Evolutionary conservation across 495 filamentous ascomycete genomes (phyloP).

Genomic region (Hypoxylon crocopeplum): DNA sequence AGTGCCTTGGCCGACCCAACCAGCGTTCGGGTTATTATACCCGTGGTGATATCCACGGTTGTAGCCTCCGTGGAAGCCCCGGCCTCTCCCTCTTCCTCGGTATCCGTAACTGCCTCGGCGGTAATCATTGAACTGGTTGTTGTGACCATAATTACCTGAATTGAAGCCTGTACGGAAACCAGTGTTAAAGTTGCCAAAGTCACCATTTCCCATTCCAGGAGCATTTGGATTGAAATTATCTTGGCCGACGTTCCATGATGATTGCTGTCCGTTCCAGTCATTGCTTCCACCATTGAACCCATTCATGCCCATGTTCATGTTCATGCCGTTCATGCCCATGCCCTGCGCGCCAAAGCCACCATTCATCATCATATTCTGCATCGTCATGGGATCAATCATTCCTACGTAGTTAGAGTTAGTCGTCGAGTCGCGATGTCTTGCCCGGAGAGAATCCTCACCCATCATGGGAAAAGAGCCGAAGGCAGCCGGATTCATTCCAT

Average conservation of each 20-base stretch:
- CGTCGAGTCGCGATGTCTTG: not conserved
- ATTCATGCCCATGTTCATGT: conserved; percentile 86
- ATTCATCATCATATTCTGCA: conserved; percentile 85
- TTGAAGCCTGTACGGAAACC: conserved; percentile 67
- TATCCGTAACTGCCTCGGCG: conserved; percentile 62
- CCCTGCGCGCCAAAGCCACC: conserved; percentile 78
- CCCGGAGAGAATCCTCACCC: conserved; percentile 65
- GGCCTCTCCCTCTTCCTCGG: conserved; percentile 70
- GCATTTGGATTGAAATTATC: conserved; percentile 77
- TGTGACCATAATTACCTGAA: conserved; percentile 68
- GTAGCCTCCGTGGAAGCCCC: conserved; percentile 57
- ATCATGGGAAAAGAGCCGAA: conserved; percentile 78
- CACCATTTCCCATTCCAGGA: conserved; percentile 75
- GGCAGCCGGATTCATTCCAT: conserved; percentile 68
- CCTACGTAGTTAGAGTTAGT: conserved; percentile 55
- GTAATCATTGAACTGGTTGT: conserved; percentile 69
- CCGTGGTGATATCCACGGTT: conserved; percentile 52
- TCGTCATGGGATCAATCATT: conserved; percentile 92
- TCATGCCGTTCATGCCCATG: conserved; percentile 94
- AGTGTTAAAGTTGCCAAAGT: conserved; percentile 81
- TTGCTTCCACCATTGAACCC: conserved; percentile 73
- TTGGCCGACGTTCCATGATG: conserved; percentile 78
- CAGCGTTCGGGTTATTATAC: conserved; percentile 36
- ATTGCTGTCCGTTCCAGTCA: conserved; percentile 72
- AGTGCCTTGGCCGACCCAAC: conserved; percentile 38